These are phyloP conservation scores for Hypoxylon intermedium DNA, from an alignment of 495 filamentous ascomycete species.

Conservation along the genomic window DNA sequence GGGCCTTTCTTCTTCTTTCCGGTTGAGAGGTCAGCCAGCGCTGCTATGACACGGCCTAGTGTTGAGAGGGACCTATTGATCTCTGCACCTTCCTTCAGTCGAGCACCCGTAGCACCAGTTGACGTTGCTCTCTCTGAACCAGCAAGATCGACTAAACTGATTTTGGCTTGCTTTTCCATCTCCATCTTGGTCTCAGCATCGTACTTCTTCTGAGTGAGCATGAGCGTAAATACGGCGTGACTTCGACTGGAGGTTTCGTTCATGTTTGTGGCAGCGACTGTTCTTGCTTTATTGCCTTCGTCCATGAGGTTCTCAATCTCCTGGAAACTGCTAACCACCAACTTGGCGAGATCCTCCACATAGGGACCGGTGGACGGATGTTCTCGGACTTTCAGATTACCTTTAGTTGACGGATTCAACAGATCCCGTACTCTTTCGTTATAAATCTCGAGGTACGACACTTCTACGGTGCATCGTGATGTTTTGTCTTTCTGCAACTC, in stretches of 20 bases:
- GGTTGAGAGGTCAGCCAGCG: conserved; percentile 86
- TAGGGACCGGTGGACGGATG: conserved; percentile 98
- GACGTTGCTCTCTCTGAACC: conserved; percentile 96
- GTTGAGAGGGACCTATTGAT: conserved; percentile 98
- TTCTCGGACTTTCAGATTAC: conserved; percentile 95
- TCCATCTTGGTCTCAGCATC: conserved; percentile 95
- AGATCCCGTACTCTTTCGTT: conserved; percentile 98
- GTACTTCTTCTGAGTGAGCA: conserved; percentile 90
- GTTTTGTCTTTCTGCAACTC: conserved; percentile 77
- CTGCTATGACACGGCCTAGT: conserved; percentile 96
- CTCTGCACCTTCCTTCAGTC: conserved; percentile 97
- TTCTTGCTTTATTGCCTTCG: conserved; percentile 97
- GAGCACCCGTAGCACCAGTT: conserved; percentile 92
- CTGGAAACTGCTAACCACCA: conserved; percentile 94
- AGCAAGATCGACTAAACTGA: conserved; percentile 96
- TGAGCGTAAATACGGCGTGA: conserved; percentile 97
- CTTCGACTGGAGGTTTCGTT: conserved; percentile 98
- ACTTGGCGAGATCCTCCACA: conserved; percentile 95
- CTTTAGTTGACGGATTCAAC: conserved; percentile 94
- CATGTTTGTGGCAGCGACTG: conserved; percentile 99
- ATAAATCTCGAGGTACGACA: conserved; percentile 99
- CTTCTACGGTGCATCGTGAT: conserved; percentile 89
- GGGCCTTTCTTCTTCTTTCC: conserved; percentile 81
- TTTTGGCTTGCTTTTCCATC: conserved; percentile 96
- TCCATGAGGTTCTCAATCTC: conserved; percentile 99